Evolutionary conservation across 805 yeast species (phyloP), one percentile per base, ranked within the genome.

Genomic region (Cyberlindnera petersonii): DNA sequence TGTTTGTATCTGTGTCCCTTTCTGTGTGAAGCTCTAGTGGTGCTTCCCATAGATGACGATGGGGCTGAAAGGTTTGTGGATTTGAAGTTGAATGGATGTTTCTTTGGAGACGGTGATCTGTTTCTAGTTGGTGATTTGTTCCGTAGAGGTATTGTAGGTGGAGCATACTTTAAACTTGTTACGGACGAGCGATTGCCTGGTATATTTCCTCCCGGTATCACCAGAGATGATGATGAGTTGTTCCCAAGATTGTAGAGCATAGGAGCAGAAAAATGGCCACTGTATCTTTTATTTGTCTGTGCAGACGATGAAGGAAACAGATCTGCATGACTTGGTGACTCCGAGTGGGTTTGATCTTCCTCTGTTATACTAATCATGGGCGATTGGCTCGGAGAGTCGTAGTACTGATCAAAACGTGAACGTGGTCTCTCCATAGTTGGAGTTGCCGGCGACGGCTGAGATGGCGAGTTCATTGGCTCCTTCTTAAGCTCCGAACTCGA

Each of bases 1-100:
- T 91, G 98, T 59, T 91, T 91, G 59, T 91, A 91, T 50, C 91
- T 75, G 61, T 91, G 98, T 6, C 98, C 98, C 50, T 89, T 79
- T 68, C 98, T 79, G 52, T 79, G 86, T 0, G 84, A 79, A 1
- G 87, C 76, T 53, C 67, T 56, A n/a, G 59, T 53, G 36, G 56
- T 55, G 24, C 66, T 72, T n/a, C n/a, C n/a, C 10, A 65, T 60
- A 22, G 46, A 43, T 9, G 57, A n/a, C n/a, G n/a, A 50, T 36
- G 39, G 57, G 19, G 37, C 58, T 9, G 43, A 59, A 39, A 64
- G 50, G 45, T 66, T 72, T 43, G 75, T 73, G 8, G 83, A 72
- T 47, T 75, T 69, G 65, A 82, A 83, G 51, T 79, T 79, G 66
- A 83, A 83, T 1, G 89, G 89, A n/a, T n/a, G n/a, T 35, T 52